Percentiles rank a stretch among this genome's conserved stretches.
These are phyloP conservation scores for Clavispora asparagi DNA, from an alignment of 805 yeast genomes.

Conservation along the genomic window DNA sequence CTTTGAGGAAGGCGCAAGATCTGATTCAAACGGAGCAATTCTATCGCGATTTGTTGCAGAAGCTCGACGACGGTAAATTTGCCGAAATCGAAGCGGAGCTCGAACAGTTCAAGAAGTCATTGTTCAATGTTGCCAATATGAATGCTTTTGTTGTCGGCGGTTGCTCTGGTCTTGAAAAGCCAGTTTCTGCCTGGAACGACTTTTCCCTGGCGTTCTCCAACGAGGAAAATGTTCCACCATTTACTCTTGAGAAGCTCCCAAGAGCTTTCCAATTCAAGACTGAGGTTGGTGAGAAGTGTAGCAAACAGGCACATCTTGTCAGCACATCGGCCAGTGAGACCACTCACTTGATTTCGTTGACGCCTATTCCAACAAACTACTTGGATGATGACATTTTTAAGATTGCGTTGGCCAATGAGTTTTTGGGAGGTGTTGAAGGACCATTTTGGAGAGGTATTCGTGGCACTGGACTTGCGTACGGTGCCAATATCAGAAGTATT, in stretches of 20 bases:
- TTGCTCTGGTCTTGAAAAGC: constrained; percentile 42
- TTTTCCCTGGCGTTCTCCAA: constrained; percentile 23
- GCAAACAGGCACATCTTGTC: constrained; percentile 53
- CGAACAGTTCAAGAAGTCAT: constrained; percentile 43
- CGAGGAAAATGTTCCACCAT: constrained; percentile 3
- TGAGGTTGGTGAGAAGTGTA: constrained; percentile 47
- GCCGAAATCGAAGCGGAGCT: constrained; percentile 43
- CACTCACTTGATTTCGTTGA: constrained; percentile 55
- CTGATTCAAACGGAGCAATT: constrained; percentile 57
- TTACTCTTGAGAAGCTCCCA: constrained; percentile 38
- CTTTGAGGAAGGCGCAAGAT: constrained; percentile 65
- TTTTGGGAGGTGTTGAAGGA: constrained; percentile 84
- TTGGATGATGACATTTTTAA: constrained; percentile 55
- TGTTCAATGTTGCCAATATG: constrained; percentile 56
- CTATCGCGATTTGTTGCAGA: constrained; percentile 37
- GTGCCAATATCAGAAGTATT: constrained; percentile 56
- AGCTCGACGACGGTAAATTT: constrained; percentile 53
- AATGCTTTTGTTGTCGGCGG: constrained; percentile 73
- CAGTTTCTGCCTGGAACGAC: constrained; percentile 55
- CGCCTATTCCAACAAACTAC: constrained; percentile 52
- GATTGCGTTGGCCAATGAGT: constrained; percentile 67
- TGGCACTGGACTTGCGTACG: constrained; percentile 93
- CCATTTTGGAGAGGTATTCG: constrained; percentile 96
- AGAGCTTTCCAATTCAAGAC: constrained; percentile 51
- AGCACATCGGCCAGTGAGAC: constrained; percentile 85